These are phyloP conservation scores for Nadsonia starkeyi-henricii DNA, from an alignment of 1,139 yeast genomes.

Conservation along the genomic window DNA sequence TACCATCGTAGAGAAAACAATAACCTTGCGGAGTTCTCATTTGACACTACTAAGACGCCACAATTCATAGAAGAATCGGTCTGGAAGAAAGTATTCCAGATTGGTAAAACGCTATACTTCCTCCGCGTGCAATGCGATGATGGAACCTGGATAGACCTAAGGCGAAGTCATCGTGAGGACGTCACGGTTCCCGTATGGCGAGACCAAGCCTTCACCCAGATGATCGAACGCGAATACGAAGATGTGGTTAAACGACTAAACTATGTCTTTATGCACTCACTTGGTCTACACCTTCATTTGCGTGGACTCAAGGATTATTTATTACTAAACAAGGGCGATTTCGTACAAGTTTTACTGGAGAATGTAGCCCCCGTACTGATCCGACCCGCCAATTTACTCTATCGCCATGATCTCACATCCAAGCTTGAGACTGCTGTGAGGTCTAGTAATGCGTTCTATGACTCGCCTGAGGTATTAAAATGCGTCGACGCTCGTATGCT, in stretches of 20 bases:
- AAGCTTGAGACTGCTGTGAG: constrained; percentile 54
- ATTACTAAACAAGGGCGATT: constrained; percentile 64
- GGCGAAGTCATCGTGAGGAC: constrained; percentile 10
- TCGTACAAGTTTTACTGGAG: constrained; percentile 48
- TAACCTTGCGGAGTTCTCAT: constrained; percentile 19
- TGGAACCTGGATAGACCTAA: constrained; percentile 40
- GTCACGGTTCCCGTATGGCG: constrained; percentile 6
- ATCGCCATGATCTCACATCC: constrained; percentile 53
- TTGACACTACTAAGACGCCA: constrained; percentile 38
- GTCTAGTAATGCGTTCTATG: constrained; percentile 44
- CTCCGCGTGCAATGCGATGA: constrained; percentile 53
- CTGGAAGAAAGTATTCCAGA: constrained; percentile 48
- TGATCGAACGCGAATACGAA: constrained; percentile 34
- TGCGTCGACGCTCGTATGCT: constrained; percentile 73
- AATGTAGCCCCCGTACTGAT: constrained; percentile 43
- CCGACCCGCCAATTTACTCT: constrained; percentile 47
- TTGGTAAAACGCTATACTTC: constrained; percentile 68
- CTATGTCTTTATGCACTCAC: constrained; percentile 35
- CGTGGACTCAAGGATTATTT: constrained; percentile 50
- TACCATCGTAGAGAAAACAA: constrained; percentile 5
- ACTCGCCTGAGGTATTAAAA: constrained; percentile 28
- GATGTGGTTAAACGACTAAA: constrained; percentile 47
- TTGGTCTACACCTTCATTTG: constrained; percentile 41
- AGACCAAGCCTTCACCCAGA: constrained; percentile 27
- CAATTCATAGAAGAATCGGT: constrained; percentile 35